Evolutionary conservation across 2,329 filamentous ascomycete species (phyloP).

Genomic region (Lachnellula subtilissima): DNA sequence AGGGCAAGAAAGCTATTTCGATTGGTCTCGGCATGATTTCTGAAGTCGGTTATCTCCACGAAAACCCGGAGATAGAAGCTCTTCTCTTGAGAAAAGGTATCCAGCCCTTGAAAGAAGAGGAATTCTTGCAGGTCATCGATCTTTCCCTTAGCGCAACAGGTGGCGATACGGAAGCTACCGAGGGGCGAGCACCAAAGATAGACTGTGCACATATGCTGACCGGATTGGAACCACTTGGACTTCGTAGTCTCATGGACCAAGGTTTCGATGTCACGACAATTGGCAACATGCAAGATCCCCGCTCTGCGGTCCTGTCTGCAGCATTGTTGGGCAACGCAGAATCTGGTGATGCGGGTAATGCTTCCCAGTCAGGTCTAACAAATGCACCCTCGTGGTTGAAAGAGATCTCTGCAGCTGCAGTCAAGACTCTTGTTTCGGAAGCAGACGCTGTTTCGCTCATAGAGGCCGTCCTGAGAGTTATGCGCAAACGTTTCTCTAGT

Average conservation of each 20-base stretch:
- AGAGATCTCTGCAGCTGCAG: not conserved
- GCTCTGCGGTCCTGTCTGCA: not conserved
- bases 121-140: conserved; percentile 10
- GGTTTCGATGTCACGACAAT: conserved; percentile 5
- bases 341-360: not conserved
- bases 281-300: not conserved
- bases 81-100: conserved; percentile 34
- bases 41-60: conserved; percentile 28
- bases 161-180: too few relatives aligned
- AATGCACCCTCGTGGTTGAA: not conserved
- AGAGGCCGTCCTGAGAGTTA: conserved; percentile 18
- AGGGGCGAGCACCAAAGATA: too few relatives aligned
- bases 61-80: conserved; percentile 34
- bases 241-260: conserved; percentile 1
- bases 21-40: conserved; percentile 15
- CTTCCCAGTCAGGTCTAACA: not conserved
- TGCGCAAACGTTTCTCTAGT: conserved; percentile 18
- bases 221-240: conserved; percentile 4
- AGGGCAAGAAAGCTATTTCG: conserved; percentile 4
- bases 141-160: not conserved
- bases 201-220: conserved; percentile 7
- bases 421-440: not conserved
- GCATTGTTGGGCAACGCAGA: not conserved
- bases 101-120: conserved; percentile 28
- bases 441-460: conserved; percentile 19